These are phyloP conservation scores for Serpula lacrymans DNA, from an alignment of 768 basidiomycete genomes.

Conservation along the genomic window DNA sequence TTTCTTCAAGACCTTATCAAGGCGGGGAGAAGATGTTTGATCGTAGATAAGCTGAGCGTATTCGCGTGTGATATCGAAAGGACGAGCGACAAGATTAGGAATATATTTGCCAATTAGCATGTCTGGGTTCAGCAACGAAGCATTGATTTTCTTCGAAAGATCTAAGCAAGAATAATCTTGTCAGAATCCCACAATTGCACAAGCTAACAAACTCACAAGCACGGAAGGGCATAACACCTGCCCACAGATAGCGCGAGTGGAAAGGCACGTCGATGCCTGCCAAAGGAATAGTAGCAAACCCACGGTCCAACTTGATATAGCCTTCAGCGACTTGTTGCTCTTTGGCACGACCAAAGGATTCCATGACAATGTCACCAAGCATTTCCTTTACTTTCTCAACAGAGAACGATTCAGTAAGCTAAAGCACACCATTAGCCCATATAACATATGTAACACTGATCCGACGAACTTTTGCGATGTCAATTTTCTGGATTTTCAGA, in stretches of 20 bases:
- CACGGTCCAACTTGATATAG: slow-evolving; percentile 91
- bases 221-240: slow-evolving; percentile 95
- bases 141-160: slow-evolving; percentile 96
- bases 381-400: slow-evolving; percentile 96
- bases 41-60: slow-evolving; percentile 96
- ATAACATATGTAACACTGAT: background rate
- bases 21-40: slow-evolving; percentile 91
- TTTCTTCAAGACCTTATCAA: slow-evolving; percentile 89
- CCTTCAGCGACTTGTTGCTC: slow-evolving; percentile 81
- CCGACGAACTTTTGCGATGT: slow-evolving; percentile 70
- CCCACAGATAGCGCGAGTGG: slow-evolving; percentile 99
- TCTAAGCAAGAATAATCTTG: slow-evolving; percentile 41
- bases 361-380: slow-evolving; percentile 87
- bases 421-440: background rate
- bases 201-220: slow-evolving; percentile 65
- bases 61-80: slow-evolving; percentile 77
- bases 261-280: slow-evolving; percentile 99
- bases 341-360: slow-evolving; percentile 70
- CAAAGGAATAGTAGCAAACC: slow-evolving; percentile 92
- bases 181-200: background rate
- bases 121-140: slow-evolving; percentile 88
- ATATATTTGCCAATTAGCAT: slow-evolving; percentile 95
- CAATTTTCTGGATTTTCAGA: slow-evolving; percentile 94
- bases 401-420: slow-evolving; percentile 86
- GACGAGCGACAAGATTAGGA: slow-evolving; percentile 90